Conservation (phyloP, 2,329 filamentous ascomycete species). For the Arthroderma uncinatum region DNA sequence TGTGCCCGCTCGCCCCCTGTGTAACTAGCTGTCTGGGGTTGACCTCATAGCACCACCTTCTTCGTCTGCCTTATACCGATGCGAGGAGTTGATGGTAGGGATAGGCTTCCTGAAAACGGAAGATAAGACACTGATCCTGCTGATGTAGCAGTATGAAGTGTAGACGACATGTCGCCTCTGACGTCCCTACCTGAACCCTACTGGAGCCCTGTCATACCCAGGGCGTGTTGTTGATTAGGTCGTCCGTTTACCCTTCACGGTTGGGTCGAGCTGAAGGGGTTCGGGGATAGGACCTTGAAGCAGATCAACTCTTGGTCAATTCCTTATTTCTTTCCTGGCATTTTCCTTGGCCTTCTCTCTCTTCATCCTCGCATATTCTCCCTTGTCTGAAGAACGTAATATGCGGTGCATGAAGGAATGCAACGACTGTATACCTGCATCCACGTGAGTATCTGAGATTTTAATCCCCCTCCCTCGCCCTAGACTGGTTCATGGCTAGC, state of each 20-base stretch:
- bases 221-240: not conserved
- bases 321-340: not conserved
- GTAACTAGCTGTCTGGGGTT: constrained; percentile 4
- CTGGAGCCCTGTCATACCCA: constrained; percentile 1
- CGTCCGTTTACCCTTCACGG: too few species aligned
- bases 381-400: not conserved
- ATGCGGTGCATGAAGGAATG: not conserved
- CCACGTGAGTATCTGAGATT: constrained; percentile 1
- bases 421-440: not conserved
- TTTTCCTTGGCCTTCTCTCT: not conserved
- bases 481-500: not conserved
- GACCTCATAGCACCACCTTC: not conserved
- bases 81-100: not conserved
- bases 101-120: too few species aligned
- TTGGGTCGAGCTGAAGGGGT: too few species aligned
- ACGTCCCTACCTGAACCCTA: not conserved
- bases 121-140: too few species aligned
- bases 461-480: not conserved
- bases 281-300: not conserved
- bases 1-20: constrained; percentile 1
- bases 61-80: not conserved
- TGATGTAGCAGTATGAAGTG: not conserved
- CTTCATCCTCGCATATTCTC: not conserved
- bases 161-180: too few species aligned
- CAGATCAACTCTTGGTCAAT: not conserved